These are phyloP conservation scores for Sarcomyxa edulis DNA, from an alignment of 768 basidiomycete species.

Conservation along the genomic window DNA sequence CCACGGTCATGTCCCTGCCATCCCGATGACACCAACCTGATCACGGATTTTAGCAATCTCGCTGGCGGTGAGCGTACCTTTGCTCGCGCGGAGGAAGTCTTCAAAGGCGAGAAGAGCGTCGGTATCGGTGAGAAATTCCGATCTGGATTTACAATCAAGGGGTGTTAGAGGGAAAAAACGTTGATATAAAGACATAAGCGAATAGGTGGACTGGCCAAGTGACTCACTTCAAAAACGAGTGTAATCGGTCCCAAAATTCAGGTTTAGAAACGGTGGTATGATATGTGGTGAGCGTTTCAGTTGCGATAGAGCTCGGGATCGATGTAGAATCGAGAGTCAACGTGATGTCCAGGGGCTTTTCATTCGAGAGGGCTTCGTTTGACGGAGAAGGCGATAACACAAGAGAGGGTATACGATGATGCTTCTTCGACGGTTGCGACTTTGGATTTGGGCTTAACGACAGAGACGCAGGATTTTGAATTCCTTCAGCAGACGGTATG, in stretches of 20 bases:
- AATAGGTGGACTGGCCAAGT: background rate
- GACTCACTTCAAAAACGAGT: conserved; percentile 54
- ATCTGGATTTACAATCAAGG: conserved; percentile 27
- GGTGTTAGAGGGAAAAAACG: conserved; percentile 4
- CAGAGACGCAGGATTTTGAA: conserved; percentile 13
- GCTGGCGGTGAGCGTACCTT: conserved; percentile 71
- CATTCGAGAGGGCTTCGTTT: conserved; percentile 25
- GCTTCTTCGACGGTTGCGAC: conserved; percentile 28
- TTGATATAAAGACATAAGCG: background rate
- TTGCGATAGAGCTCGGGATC: conserved; percentile 30
- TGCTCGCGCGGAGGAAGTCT: conserved; percentile 78
- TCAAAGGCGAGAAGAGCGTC: conserved; percentile 80
- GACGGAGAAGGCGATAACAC: conserved; percentile 77
- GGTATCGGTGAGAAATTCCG: conserved; percentile 54
- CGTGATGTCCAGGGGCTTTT: conserved; percentile 55
- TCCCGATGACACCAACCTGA: conserved; percentile 78
- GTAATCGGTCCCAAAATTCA: conserved; percentile 72
- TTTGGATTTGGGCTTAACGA: conserved; percentile 22
- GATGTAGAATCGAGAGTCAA: conserved; percentile 56
- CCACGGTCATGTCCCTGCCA: conserved; percentile 79
- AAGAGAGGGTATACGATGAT: conserved; percentile 71
- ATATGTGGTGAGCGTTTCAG: conserved; percentile 49
- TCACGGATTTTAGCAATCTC: conserved; percentile 94
- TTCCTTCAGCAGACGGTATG: too few relatives aligned
- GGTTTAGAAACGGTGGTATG: conserved; percentile 70